These are phyloP conservation scores for Aureobasidium uvarum DNA, from an alignment of 2,329 filamentous ascomycete species.

Conservation along the genomic window DNA sequence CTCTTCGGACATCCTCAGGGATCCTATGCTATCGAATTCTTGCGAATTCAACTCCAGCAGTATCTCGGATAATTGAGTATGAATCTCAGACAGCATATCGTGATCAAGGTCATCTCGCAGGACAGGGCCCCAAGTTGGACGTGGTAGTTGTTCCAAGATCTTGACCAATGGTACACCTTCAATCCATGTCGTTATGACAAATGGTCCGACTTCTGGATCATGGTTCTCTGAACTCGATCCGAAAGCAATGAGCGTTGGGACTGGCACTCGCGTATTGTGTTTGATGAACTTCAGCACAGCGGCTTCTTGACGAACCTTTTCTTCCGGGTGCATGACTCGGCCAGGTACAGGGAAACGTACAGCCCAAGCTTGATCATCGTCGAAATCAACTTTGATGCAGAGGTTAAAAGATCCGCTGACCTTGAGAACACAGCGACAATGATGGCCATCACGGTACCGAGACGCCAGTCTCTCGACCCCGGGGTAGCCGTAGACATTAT, in stretches of 20 bases:
- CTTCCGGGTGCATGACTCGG: background rate
- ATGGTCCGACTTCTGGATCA: background rate
- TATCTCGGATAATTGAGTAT: background rate
- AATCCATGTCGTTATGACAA: background rate
- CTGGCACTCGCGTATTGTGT: background rate
- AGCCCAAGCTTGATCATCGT: background rate
- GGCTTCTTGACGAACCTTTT: slow-evolving; percentile 6
- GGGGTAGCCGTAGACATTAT: background rate
- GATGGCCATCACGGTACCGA: background rate
- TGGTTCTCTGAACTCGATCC: background rate
- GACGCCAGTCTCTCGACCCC: background rate
- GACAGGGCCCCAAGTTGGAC: background rate
- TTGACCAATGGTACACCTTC: background rate
- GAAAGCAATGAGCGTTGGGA: background rate
- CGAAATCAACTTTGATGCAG: background rate
- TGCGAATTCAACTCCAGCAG: background rate
- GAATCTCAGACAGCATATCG: background rate
- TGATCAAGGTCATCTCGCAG: slow-evolving; percentile 6
- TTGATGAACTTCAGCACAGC: background rate
- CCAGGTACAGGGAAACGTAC: slow-evolving; percentile 5
- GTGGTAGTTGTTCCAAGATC: background rate
- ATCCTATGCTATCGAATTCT: background rate
- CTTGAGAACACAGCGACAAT: background rate
- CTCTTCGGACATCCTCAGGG: background rate
- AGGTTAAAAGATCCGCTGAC: background rate